These are phyloP conservation scores for Colletotrichum lupini DNA, from an alignment of 2,329 filamentous ascomycete species.

Conservation along the genomic window DNA sequence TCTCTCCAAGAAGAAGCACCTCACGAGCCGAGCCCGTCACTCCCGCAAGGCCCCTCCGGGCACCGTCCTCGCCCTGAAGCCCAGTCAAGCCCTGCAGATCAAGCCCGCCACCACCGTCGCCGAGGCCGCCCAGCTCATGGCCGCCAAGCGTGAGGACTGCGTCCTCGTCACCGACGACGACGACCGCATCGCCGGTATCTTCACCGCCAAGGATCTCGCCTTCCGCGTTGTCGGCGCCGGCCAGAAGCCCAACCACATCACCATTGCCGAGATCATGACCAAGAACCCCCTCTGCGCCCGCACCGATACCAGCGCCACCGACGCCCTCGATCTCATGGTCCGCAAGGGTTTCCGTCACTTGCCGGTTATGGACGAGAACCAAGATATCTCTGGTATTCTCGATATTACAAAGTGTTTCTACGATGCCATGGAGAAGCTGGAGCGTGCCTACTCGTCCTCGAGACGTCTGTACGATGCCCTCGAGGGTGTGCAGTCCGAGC, in stretches of 20 bases:
- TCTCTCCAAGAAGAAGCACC: constrained; percentile 95
- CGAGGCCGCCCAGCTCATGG: constrained; percentile 98
- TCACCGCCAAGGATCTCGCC: constrained; percentile 97
- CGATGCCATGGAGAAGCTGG: constrained; percentile 99
- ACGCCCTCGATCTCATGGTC: constrained; percentile 97
- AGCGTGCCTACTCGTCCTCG: constrained; percentile 97
- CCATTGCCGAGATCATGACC: constrained; percentile 99
- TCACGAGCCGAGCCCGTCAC: constrained; percentile 80
- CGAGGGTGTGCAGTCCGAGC: constrained; percentile 96
- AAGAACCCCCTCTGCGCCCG: constrained; percentile 98
- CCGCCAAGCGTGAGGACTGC: constrained; percentile 97
- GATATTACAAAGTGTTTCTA: constrained; percentile 99
- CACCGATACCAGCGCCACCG: constrained; percentile 97
- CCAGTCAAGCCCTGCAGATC: constrained; percentile 95
- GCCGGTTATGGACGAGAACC: constrained; percentile 99
- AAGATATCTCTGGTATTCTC: constrained; percentile 97
- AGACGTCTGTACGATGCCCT: constrained; percentile 97
- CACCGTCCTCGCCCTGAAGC: constrained; percentile 94
- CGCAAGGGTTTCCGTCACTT: constrained; percentile 97
- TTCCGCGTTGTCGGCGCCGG: constrained; percentile 95
- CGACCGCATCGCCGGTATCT: constrained; percentile 97
- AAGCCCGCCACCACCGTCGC: constrained; percentile 94
- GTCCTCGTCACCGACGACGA: constrained; percentile 98
- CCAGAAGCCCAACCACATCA: constrained; percentile 87
- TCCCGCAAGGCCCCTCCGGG: constrained; percentile 95